phyloP scores from a whole-genome alignment of 169 alveolate species.

The Eimeria zaria region DNA sequence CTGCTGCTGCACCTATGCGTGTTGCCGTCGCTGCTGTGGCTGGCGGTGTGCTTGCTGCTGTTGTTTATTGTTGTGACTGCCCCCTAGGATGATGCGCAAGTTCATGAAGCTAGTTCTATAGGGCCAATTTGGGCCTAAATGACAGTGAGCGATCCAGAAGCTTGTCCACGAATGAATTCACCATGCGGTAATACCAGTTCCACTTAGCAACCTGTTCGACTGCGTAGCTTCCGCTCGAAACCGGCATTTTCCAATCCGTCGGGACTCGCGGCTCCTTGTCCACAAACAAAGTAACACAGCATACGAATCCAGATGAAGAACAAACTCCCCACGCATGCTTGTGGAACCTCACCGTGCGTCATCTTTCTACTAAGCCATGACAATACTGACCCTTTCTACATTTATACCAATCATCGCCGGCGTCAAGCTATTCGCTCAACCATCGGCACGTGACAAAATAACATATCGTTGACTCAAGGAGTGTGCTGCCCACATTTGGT shows the following conservation, averaged over 20 bases:
- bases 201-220: constrained; percentile 88
- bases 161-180: not conserved
- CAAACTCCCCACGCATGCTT: not conserved
- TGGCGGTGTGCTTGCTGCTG: not conserved
- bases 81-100: not conserved
- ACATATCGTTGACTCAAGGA: not conserved
- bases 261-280: constrained; percentile 74
- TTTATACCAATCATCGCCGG: not conserved
- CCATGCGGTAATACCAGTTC: constrained; percentile 90
- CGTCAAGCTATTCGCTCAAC: not conserved
- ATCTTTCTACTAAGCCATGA: not conserved
- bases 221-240: constrained; percentile 78
- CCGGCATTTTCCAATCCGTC: constrained; percentile 75
- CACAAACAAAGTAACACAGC: not conserved
- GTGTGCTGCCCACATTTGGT: not conserved
- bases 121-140: not conserved
- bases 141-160: not conserved
- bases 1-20: too few relatives aligned
- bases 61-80: not conserved
- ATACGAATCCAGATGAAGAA: not conserved
- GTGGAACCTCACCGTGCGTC: not conserved
- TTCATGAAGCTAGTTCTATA: not conserved
- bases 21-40: too few relatives aligned
- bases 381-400: not conserved
- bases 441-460: not conserved